Percentiles rank a stretch among this genome's conserved stretches.
Evolutionary conservation across 2,329 filamentous ascomycete species (phyloP).

Genomic region (Diplodia corticola): DNA sequence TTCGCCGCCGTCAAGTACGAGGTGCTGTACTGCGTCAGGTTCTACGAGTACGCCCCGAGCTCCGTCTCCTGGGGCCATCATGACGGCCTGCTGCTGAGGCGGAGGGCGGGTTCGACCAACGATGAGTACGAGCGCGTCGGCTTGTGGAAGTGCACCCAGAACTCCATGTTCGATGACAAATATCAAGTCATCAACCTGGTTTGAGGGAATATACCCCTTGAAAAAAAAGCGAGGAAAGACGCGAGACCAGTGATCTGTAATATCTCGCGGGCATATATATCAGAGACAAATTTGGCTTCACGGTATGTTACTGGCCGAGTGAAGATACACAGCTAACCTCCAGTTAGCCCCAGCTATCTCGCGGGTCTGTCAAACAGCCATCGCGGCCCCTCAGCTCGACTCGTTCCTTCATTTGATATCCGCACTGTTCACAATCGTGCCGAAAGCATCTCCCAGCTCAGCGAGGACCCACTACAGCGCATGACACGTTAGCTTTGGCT

Average conservation of each 20-base stretch:
- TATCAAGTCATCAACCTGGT: constrained; percentile 11
- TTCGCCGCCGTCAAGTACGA: not conserved
- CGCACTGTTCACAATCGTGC: constrained; percentile 56
- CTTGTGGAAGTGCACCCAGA: constrained; percentile 9
- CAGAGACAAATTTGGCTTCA: not conserved
- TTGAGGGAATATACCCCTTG: not conserved
- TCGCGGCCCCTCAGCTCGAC: not conserved
- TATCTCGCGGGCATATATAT: not conserved
- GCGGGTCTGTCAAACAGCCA: not conserved
- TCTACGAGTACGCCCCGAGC: constrained; percentile 15
- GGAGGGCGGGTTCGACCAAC: not conserved
- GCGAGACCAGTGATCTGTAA: not conserved
- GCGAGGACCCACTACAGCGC: constrained; percentile 49
- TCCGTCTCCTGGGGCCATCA: constrained; percentile 11
- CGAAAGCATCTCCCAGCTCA: constrained; percentile 65
- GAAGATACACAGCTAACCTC: not conserved
- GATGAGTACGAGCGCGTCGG: constrained; percentile 15
- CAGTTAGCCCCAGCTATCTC: not conserved
- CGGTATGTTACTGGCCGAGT: not conserved
- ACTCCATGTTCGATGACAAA: constrained; percentile 12
- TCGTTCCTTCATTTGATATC: constrained; percentile 45
- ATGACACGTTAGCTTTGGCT: not conserved
- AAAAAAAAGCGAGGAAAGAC: not conserved
- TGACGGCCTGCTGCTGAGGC: constrained; percentile 10
- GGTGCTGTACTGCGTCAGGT: constrained; percentile 13